These are phyloP conservation scores for Coccomyxa sp. DNA, from an alignment of 139 green algal genomes.

Conservation along the genomic window DNA sequence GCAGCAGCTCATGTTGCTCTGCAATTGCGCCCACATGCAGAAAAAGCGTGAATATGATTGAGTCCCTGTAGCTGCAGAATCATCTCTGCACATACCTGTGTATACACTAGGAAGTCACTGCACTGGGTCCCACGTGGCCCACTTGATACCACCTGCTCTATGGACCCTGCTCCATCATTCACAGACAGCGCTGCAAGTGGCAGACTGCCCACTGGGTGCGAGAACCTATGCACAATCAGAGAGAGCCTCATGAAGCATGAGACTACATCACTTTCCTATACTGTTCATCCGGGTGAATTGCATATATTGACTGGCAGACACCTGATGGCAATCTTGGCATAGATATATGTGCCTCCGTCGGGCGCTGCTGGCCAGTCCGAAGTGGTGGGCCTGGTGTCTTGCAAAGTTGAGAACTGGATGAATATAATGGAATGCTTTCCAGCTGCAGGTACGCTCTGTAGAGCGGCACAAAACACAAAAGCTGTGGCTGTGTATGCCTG, in stretches of 20 bases:
- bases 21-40: not conserved
- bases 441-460: not conserved
- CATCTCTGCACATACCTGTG: not conserved
- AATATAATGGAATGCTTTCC: constrained; percentile 3
- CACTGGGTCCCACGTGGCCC: constrained; percentile 11
- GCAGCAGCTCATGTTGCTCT: not conserved
- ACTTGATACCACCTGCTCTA: constrained; percentile 6
- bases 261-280: too few relatives aligned
- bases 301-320: too few relatives aligned
- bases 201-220: constrained; percentile 20
- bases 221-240: too few relatives aligned
- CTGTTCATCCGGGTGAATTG: too few relatives aligned
- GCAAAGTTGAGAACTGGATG: constrained; percentile 18
- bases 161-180: constrained; percentile 14
- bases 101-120: constrained; percentile 15
- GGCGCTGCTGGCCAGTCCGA: constrained; percentile 9
- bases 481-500: too few relatives aligned
- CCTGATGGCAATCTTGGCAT: constrained; percentile 9
- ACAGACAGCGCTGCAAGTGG: not conserved
- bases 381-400: constrained; percentile 25
- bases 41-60: too few relatives aligned
- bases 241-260: too few relatives aligned
- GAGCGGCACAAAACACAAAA: constrained; percentile 12
- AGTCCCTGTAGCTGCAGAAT: too few relatives aligned
- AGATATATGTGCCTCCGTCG: constrained; percentile 6